Evolutionary conservation across 805 yeast genomes (phyloP).

Genomic region (Sungouiozyma ichnusensis): DNA sequence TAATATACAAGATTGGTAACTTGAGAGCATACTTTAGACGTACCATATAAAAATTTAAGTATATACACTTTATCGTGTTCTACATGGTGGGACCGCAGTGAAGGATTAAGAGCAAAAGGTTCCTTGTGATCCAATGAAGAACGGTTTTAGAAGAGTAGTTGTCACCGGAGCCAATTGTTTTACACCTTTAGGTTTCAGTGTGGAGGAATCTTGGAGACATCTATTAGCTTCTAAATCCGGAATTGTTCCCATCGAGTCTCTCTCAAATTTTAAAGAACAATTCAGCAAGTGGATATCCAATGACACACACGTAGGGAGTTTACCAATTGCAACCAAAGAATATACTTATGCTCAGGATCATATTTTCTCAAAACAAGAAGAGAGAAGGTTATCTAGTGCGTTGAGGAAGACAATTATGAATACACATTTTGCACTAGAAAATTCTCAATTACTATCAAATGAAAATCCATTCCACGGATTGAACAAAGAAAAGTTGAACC

Average conservation of each 20-base stretch:
- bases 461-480: slow-evolving; percentile 24
- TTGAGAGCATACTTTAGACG: too few relatives aligned
- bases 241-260: slow-evolving; percentile 39
- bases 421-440: slow-evolving; percentile 63
- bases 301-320: slow-evolving; percentile 57
- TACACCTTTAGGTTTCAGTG: slow-evolving; percentile 77
- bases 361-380: slow-evolving; percentile 33
- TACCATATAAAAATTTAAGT: background rate
- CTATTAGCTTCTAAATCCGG: slow-evolving; percentile 48
- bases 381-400: slow-evolving; percentile 55
- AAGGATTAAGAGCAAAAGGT: background rate
- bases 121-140: background rate
- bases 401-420: slow-evolving; percentile 74
- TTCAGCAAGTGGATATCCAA: slow-evolving; percentile 46
- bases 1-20: slow-evolving; percentile 28
- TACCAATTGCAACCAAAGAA: slow-evolving; percentile 34
- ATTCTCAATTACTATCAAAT: slow-evolving; percentile 42
- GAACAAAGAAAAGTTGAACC: slow-evolving; percentile 19
- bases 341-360: slow-evolving; percentile 31
- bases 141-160: slow-evolving; percentile 49
- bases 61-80: background rate
- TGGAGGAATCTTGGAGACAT: slow-evolving; percentile 40
- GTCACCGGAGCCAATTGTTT: slow-evolving; percentile 86
- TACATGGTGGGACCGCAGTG: background rate
- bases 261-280: slow-evolving; percentile 29